Base-by-base conservation (phyloP, 2,329 filamentous ascomycete species). In the Pestalotiopsis fici region DNA sequence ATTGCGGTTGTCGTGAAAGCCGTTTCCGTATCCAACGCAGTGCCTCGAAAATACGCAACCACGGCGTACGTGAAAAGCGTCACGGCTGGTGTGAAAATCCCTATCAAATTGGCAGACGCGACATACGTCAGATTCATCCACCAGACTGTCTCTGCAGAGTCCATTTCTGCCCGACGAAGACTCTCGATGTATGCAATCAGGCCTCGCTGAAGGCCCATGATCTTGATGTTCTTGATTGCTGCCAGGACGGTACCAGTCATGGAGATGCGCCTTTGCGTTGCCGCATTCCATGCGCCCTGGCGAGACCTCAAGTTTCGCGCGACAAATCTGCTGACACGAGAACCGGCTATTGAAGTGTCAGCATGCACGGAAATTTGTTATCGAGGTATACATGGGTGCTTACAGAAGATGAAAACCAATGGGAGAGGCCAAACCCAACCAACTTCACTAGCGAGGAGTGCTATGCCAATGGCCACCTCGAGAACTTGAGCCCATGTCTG, bases 361-460 rank as follows among this genome's bases (percentile, higher is more conserved):
- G 25, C 18, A 15, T 21, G 15, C 39, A 55, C 9, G 3, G n/a
- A 31, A 54, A 21, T 15, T 23, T n/a, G n/a, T 23, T 7, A 27
- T 35, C 31, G 31, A 11, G 6, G 31, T 11, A 35, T 15, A 15
- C 25, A 12, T 11, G 5, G 15, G 35, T 15, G 72, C 80, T 74
- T 69, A 83, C 82, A 70, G 37, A 80, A 76, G 2, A 83, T 82
- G n/a, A 83, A 69, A 3, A 79, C 66, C 2, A 83, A 68, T 0
- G 82, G 82, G 12, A 83, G 69, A 0, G 78, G 78, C 70, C 77
- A 83, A 3, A 84, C 66, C 81, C 81, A 83, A 12, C 81, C 79
- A 3, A 85, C 78, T 68, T 83, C 69, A 13, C 67, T 68, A 7
- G 77, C 75, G 2, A 85, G 69, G 64, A 85, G 73, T 6, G 66